Evolutionary conservation across 23 red algal genomes (phyloP), one percentile per base, ranked within the genome.

Genomic region (Gracilaria caudata): DNA sequence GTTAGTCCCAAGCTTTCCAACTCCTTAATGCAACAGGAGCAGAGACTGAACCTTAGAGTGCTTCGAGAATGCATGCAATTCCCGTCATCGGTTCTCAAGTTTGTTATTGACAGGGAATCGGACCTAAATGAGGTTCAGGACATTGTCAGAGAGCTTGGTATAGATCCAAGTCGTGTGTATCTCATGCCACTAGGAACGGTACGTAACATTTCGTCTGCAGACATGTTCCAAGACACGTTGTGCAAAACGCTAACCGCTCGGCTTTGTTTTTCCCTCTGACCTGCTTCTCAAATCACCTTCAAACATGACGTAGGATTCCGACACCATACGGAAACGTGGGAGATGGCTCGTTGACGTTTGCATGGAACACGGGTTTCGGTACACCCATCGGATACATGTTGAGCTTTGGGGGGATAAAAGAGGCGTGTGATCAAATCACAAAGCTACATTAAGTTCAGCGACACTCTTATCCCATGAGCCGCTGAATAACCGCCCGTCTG

Each of bases 131-230:
- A 99, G 73, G 93, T 95, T 38, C 28, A 91, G 0, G 68, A 58
- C 0, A 68, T 99, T 16, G 66, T 96, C 8, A 64, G 86, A 7
- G 30, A 60, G 45, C 59, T 92, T 33, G 57, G 84, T 2, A 71
- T 94, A 33, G 60, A 73, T 21, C 43, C 71, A 46, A n/a, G 53
- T 16, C 81, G 93, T n/a, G 97, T 99, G 12, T 99, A 79, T 68
- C 81, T 98, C 21, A 99, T 99, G 97, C 97, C 97, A 1, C 80
- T 90, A 54, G 92, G 88, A 29, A 95, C 96, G 87, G 94, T 96
- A 88, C 11, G 82, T 82, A 36, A 2, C 40, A 29, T 58, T 47
- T 16, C 20, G 19, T 47, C 39, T 17, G 33, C 11, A 34, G 11
- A 14, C 37, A 7, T 7, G 11, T 2, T 34, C 33, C 9, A 17